Percentiles rank a stretch among this genome's conserved stretches.
phyloP scores from a whole-genome alignment of 73 alveolate genomes.

The Durusdinium trenchii region DNA sequence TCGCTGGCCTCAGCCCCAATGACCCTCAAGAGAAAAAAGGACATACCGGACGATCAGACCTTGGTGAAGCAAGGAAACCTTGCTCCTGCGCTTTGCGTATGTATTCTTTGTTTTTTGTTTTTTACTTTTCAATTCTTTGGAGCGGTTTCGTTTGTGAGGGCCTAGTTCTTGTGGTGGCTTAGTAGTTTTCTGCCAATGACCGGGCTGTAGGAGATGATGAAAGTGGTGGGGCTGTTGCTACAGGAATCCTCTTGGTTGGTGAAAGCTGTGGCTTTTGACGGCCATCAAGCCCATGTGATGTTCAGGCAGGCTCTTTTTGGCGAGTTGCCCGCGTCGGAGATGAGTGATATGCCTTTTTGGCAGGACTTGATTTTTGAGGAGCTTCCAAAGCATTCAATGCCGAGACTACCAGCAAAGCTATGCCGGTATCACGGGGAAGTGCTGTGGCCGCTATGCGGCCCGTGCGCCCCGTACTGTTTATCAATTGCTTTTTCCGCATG shows the following conservation, averaged over 20 bases:
- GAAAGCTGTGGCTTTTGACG: neutral
- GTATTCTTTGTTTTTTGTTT: neutral
- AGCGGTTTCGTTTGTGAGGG: no score
- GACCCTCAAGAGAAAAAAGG: neutral
- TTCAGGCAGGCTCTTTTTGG: neutral
- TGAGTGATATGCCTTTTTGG: neutral
- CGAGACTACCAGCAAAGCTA: neutral
- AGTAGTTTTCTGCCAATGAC: no score
- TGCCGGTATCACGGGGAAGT: neutral
- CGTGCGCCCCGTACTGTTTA: neutral
- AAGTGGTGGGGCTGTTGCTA: neutral
- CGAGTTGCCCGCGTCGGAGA: neutral
- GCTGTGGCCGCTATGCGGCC: neutral
- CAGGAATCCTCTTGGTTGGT: neutral
- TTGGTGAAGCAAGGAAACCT: neutral
- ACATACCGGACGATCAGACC: no score
- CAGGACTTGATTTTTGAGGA: neutral
- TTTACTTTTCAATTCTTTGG: no score
- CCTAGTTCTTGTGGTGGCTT: no score
- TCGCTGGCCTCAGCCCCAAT: neutral
- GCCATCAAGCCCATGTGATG: neutral
- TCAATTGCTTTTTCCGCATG: no score
- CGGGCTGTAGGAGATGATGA: neutral
- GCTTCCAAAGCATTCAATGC: neutral
- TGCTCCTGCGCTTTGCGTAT: neutral